Percentiles rank a stretch among this genome's conserved stretches.
Conservation (phyloP, 192 early-diverging fungal genomes). For the Neocallimastix lanati region DNA sequence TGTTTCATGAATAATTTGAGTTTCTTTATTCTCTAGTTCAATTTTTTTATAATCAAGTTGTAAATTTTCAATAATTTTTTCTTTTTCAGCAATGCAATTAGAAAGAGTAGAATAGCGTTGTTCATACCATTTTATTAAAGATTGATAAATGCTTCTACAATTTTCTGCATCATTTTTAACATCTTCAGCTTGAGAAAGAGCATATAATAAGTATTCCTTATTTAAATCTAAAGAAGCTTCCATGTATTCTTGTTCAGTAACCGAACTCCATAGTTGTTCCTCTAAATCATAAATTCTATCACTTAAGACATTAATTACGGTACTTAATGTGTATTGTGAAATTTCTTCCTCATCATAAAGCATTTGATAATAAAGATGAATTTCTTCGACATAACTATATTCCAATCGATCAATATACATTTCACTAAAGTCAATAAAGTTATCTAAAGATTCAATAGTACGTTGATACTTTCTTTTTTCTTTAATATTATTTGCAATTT, state of each 20-base stretch:
- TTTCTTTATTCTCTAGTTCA: not conserved
- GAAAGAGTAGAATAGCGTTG: not conserved
- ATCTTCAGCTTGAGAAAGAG: not conserved
- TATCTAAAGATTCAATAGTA: not conserved
- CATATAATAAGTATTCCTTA: not conserved
- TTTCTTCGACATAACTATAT: not conserved
- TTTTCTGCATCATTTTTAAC: not conserved
- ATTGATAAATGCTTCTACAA: not conserved
- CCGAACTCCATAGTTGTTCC: not conserved
- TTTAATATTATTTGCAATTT: not conserved
- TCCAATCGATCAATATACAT: not conserved
- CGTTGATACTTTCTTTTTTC: not conserved
- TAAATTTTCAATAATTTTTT: not conserved
- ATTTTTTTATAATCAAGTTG: not conserved
- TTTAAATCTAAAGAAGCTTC: not conserved
- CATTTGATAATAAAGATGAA: not conserved
- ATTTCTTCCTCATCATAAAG: not conserved
- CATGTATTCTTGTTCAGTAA: not conserved
- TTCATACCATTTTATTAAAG: not conserved
- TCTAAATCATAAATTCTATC: not conserved
- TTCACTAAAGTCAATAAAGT: not conserved
- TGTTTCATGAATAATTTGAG: not conserved
- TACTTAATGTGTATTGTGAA: not conserved
- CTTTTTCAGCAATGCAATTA: not conserved
- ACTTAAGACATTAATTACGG: not conserved